Base-by-base conservation (phyloP, 2,329 filamentous ascomycete genomes). In the Ramularia endophylla region DNA sequence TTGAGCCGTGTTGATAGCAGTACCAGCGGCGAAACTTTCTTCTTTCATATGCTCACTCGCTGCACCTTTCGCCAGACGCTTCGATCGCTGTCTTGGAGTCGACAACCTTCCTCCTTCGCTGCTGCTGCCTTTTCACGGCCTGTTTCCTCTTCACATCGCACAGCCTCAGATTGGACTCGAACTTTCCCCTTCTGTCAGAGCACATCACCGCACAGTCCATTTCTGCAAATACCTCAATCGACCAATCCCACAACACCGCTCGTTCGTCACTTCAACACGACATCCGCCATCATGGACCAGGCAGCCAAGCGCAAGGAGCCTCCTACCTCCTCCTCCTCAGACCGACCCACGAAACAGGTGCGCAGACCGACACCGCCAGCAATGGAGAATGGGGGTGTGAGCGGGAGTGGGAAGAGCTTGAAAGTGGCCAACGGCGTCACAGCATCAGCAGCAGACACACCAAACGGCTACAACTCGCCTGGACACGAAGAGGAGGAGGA, bases 401-500 rank as follows among this genome's bases (percentile, higher is more conserved):
- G 22, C 22, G 22, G 6, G 22, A 28, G 31, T 5, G 15, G 30
- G 18, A 34, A 27, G 22, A 35, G 33, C 8, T 44, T 44, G 27
- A 43, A 45, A 32, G 45, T 52, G 9, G 46, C 50, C 27, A 64
- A 63, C 34, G 60, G 57, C 27, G 49, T 56, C 40, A 49, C 50
- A 12, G 47, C 52, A 2, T 60, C 56, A 2, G 50, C 54, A 13
- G 55, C 53, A 36, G 58, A 60, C 22, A 58, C 58, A 2, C 55
- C 54, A n/a, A 63, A 63, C 33, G 61, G 57, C 33, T 52, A 63
- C 38, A 54, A 51, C 36, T 58, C 60, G 34, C 55, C 60, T 20
- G 64, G 69, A 47, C 63, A 73, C 6, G 63, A 68, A 8, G 63
- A 56, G 9, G 40, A 52, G 68, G 40, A 45, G 8, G 39, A 39